phyloP scores from a whole-genome alignment of 2,329 filamentous ascomycete species.

The Podosphaera aphanis region DNA sequence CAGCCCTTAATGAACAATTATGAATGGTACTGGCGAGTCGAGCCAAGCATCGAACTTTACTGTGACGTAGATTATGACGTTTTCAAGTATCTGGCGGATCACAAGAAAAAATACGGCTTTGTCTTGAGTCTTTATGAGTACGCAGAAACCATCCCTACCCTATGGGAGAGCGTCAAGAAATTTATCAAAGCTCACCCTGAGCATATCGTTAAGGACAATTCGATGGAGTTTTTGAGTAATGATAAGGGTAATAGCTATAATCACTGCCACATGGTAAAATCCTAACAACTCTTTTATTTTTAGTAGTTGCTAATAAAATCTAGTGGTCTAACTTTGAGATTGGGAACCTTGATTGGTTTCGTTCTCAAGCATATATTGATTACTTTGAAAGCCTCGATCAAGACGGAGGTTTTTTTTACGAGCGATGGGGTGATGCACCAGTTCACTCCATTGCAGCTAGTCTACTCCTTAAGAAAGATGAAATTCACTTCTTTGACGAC shows the following conservation, averaged over 20 bases:
- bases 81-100: conserved; percentile 88
- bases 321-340: conserved; percentile 99
- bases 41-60: conserved; percentile 88
- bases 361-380: conserved; percentile 69
- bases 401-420: conserved; percentile 95
- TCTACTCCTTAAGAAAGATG: conserved; percentile 69
- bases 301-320: conserved; percentile 1
- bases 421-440: conserved; percentile 92
- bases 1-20: conserved; percentile 85
- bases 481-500: conserved; percentile 97
- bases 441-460: conserved; percentile 92
- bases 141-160: conserved; percentile 72
- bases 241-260: conserved; percentile 86
- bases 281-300: background rate
- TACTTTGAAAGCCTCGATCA: conserved; percentile 74
- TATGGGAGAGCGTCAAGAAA: conserved; percentile 88
- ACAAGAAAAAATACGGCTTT: conserved; percentile 97
- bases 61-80: conserved; percentile 92
- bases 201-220: conserved; percentile 64
- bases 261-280: conserved; percentile 79
- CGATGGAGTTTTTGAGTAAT: conserved; percentile 75
- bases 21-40: conserved; percentile 98
- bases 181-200: conserved; percentile 82
- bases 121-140: conserved; percentile 92
- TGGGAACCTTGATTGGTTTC: conserved; percentile 79